These are phyloP conservation scores for Pezicula rhizophila DNA, from an alignment of 2,329 filamentous ascomycete genomes.

Conservation along the genomic window DNA sequence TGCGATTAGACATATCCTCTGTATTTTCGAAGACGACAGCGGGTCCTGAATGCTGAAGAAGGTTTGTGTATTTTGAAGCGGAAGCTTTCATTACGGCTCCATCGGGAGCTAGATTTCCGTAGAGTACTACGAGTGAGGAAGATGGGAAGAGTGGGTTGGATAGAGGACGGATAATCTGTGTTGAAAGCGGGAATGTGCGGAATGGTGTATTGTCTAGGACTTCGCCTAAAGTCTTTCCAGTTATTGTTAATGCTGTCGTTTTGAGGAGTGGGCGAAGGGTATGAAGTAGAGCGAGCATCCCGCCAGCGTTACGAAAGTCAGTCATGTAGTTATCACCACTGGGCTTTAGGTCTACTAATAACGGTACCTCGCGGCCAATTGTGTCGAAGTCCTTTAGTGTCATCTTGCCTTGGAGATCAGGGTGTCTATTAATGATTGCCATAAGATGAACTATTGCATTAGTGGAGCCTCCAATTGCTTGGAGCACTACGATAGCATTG, in stretches of 20 bases:
- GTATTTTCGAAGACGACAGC: constrained; percentile 43
- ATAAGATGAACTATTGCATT: constrained; percentile 38
- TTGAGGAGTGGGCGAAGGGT: constrained; percentile 39
- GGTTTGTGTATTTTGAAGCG: constrained; percentile 38
- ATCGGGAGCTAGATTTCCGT: constrained; percentile 41
- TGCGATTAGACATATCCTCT: constrained; percentile 36
- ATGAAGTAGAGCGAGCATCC: constrained; percentile 42
- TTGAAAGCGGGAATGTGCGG: constrained; percentile 33
- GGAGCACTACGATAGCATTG: constrained; percentile 38
- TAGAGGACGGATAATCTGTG: constrained; percentile 37
- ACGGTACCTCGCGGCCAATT: constrained; percentile 38
- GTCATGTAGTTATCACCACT: constrained; percentile 48
- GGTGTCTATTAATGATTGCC: constrained; percentile 43
- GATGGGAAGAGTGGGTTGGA: constrained; percentile 37
- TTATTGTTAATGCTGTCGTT: constrained; percentile 38
- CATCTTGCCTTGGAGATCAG: constrained; percentile 36
- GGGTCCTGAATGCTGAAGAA: constrained; percentile 37
- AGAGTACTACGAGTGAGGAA: constrained; percentile 39
- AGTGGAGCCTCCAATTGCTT: constrained; percentile 38
- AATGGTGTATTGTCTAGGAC: constrained; percentile 36
- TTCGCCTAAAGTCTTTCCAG: constrained; percentile 40
- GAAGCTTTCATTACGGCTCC: constrained; percentile 45
- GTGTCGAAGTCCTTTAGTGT: constrained; percentile 40
- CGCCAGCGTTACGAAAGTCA: constrained; percentile 48
- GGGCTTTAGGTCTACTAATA: constrained; percentile 46